Conservation (phyloP, 805 yeast genomes). For the Saturnispora ahearnii region DNA sequence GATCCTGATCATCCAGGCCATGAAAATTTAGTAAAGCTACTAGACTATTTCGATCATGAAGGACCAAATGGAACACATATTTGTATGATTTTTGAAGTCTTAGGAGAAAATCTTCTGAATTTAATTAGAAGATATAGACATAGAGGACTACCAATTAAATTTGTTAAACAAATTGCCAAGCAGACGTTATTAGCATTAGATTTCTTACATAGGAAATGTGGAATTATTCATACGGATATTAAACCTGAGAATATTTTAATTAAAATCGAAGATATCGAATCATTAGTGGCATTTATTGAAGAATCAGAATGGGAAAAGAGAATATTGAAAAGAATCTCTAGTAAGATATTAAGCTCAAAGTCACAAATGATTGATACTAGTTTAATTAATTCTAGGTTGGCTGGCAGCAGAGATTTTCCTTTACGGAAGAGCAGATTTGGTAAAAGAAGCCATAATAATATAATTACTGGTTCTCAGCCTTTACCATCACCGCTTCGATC, state of each 20-base stretch:
- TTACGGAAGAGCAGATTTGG: constrained; percentile 32
- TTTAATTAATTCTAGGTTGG: constrained; percentile 8
- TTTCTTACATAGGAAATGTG: constrained; percentile 52
- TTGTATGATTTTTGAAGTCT: constrained; percentile 94
- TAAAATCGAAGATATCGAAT: constrained; percentile 46
- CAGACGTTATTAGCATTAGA: constrained; percentile 49
- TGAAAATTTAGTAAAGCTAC: constrained; percentile 64
- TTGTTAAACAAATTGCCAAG: constrained; percentile 50
- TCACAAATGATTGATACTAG: constrained; percentile 13
- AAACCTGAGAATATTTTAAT: constrained; percentile 64
- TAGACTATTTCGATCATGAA: constrained; percentile 75
- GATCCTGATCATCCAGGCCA: constrained; percentile 72
- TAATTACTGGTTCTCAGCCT: constrained; percentile 89
- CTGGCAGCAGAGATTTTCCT: constrained; percentile 18
- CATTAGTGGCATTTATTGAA: constrained; percentile 38
- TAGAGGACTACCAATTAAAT: constrained; percentile 39
- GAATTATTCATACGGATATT: constrained; percentile 65
- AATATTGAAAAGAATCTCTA: constrained; percentile 22
- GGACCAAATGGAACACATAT: constrained; percentile 93
- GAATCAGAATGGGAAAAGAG: constrained; percentile 30
- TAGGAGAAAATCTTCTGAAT: constrained; percentile 88
- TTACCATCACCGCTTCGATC: constrained; percentile 79
- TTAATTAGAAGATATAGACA: constrained; percentile 63
- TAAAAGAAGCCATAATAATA: constrained; percentile 58
- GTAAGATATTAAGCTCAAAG: constrained; percentile 17